Evolutionary conservation across 2,329 filamentous ascomycete species (phyloP), one percentile per base, ranked within the genome.

Genomic region (Thielaviopsis ethacetica): DNA sequence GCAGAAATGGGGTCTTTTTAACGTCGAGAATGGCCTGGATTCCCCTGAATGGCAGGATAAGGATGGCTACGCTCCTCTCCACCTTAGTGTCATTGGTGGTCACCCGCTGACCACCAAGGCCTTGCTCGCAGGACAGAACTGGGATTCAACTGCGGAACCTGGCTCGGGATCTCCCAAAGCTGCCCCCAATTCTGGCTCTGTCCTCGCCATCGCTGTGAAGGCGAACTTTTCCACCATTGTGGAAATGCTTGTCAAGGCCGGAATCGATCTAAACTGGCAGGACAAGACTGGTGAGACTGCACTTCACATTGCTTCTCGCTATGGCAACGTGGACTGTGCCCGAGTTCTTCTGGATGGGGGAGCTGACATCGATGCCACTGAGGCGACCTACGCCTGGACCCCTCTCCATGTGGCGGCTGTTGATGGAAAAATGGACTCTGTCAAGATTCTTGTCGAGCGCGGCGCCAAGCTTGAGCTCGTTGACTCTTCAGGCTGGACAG

Each of bases 341-440:
- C 81, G 77, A 61, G 82, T 88, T 22, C 74, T 98, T 22, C 70
- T 97, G 2, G 76, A 83, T 17, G 88, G 87, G 2, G 88, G 84
- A 66, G 83, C 84, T 0, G 74, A 96, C 62, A 73, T 90, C 0
- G 86, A 95, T 65, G 73, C 94, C 41, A 73, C 79, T 0, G 93
- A 98, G 67, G 86, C 85, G 58, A 85, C 86, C 0, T 97, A 94
- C 67, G 83, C 85, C 2, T 98, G 93, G 91, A 96, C 93, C 0
- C 88, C 93, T n/a, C 75, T 98, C 13, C 93, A 95, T 67, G 86
- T 95, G 63, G 88, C 91, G 10, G 88, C 86, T 58, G 91, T 97
- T 2, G 91, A 98, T 66, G 91, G 91, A 0, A 85, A 90, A 63
- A 70, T 89, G 12, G 72, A 78, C 0, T 81, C 95, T 49, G 87